Evolutionary conservation across 768 basidiomycete species (phyloP), one percentile per base, ranked within the genome.

Genomic region (Lenzites betulinus): DNA sequence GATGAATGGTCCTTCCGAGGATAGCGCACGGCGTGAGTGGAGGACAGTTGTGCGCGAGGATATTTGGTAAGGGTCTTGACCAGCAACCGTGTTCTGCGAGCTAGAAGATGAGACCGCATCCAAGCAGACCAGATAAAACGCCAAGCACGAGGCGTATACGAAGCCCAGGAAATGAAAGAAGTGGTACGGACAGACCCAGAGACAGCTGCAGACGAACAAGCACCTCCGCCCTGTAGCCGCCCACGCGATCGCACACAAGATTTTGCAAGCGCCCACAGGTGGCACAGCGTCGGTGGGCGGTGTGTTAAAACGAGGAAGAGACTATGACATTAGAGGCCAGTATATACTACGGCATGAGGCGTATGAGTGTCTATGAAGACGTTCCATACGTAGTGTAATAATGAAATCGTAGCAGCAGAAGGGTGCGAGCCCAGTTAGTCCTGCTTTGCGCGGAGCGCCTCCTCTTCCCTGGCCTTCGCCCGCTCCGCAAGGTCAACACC

Each of bases 401-500:
- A 39, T 44, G 15, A 55, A 30, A 52, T 56, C 20, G 46, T 26
- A 39, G 48, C 22, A 47, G 20, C 48, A 39, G 20, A 11, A 6
- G 23, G 20, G 20, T 22, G 18, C 51, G 3, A 39, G n/a, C n/a
- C 23, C 44, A 51, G n/a, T 58, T 58, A 61, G 16, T 56, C 52
- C 59, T 59, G 58, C 61, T 68, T 68, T 54, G 50, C 39, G 28
- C 55, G 58, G 48, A 53, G 23, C 51, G 62, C 60, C 64, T 67
- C 66, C 64, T 70, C 80, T 58, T 81, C 77, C 57, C 87, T 77
- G 20, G 83, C 88, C 57, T 82, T 81, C 39, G 87, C 86, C 65
- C 95, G 78, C 74, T 95, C 93, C 44, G 91, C 92, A 48, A 97
- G 77, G 70, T 97, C 95, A 12, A 97, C 91, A 0, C 95, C 94